Conservation (phyloP, 1,139 yeast species). For the Tardiomyces digboiensis region DNA sequence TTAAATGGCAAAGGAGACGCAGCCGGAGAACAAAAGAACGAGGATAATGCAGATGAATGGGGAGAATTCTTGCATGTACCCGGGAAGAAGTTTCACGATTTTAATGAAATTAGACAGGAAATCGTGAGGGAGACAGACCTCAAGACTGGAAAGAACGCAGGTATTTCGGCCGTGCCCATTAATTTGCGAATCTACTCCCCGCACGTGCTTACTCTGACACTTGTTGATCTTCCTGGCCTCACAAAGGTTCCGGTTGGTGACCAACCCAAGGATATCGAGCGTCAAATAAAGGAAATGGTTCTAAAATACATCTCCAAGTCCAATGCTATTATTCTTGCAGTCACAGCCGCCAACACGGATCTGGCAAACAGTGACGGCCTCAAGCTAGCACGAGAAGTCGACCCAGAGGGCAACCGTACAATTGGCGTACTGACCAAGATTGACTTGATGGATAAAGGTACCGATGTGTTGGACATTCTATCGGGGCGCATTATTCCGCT, state of each 20-base stretch:
- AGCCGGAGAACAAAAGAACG: conserved; percentile 23
- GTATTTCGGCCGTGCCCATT: conserved; percentile 89
- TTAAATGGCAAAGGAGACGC: conserved; percentile 25
- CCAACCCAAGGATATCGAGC: conserved; percentile 96
- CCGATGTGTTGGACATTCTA: conserved; percentile 95
- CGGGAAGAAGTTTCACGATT: conserved; percentile 76
- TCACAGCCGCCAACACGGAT: conserved; percentile 96
- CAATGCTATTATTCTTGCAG: conserved; percentile 90
- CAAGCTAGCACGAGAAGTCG: conserved; percentile 94
- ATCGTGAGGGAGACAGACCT: conserved; percentile 92
- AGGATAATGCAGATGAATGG: conserved; percentile 91
- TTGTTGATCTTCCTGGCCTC: conserved; percentile 96
- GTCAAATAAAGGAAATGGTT: conserved; percentile 89
- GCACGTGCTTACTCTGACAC: conserved; percentile 86
- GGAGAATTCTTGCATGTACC: conserved; percentile 96
- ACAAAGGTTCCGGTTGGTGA: conserved; percentile 99
- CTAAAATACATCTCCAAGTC: conserved; percentile 92
- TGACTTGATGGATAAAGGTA: conserved; percentile 96
- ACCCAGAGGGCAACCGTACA: conserved; percentile 94
- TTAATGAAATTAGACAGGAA: conserved; percentile 85
- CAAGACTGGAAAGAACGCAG: conserved; percentile 86
- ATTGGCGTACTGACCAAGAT: conserved; percentile 97
- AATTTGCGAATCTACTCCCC: conserved; percentile 94
- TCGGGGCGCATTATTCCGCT: conserved; percentile 96
- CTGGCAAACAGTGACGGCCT: conserved; percentile 96